Evolutionary conservation across 257 asterid species (phyloP).

Genomic region (Jaltomata sinuosa): DNA sequence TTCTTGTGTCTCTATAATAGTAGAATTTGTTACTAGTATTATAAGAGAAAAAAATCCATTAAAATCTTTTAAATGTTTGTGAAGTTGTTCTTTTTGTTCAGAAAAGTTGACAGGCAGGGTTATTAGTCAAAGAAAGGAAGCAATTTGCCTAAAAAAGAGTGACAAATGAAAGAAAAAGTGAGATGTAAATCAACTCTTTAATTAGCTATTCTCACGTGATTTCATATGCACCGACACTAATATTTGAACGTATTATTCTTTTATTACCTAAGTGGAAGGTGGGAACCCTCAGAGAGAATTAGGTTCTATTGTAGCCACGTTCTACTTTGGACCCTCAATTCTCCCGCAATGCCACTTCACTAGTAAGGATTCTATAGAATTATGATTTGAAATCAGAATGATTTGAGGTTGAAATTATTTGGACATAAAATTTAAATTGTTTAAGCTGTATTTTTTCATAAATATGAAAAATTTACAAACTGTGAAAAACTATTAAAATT

Average conservation of each 20-base stretch:
- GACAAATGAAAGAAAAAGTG: not conserved
- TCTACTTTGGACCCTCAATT: not conserved
- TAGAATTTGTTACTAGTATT: no score
- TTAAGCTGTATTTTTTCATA: no score
- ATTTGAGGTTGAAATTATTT: no score
- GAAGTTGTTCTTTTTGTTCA: not conserved
- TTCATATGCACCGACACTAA: slow-evolving; percentile 1
- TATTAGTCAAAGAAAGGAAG: not conserved
- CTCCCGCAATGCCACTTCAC: no score
- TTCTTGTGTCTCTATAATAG: no score
- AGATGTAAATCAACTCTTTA: not conserved
- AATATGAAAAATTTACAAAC: no score
- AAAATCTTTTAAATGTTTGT: not conserved
- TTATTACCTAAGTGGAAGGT: not conserved
- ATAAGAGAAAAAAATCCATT: no score
- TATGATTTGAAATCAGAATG: no score
- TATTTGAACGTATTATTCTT: not conserved
- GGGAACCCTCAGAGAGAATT: not conserved
- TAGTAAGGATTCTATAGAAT: no score
- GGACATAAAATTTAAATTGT: no score
- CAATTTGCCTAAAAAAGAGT: not conserved
- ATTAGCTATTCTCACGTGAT: not conserved
- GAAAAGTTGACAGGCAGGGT: not conserved
- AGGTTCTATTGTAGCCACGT: not conserved
- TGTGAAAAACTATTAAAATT: no score